Evolutionary conservation across 164 flowering plant genomes (phyloP).

Genomic region (Annona cherimola): DNA sequence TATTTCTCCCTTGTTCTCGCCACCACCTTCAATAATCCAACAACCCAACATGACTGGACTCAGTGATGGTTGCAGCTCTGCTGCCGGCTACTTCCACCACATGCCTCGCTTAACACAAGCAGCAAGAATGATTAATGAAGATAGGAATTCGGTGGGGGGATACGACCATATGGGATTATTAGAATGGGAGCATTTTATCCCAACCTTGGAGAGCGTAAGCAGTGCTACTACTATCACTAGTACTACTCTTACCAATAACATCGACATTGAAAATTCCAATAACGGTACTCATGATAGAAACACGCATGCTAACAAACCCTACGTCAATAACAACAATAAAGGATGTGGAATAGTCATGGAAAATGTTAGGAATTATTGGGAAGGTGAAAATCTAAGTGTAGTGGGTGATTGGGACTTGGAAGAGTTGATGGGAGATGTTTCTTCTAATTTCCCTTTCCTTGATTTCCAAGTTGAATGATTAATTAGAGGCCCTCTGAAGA

Average conservation of each 20-base stretch:
- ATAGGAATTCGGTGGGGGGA: constrained; percentile 12
- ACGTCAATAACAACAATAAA: constrained; percentile 24
- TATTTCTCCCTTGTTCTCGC: constrained; percentile 22
- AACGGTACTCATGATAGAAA: constrained; percentile 14
- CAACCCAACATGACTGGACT: constrained; percentile 15
- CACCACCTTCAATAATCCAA: constrained; percentile 33
- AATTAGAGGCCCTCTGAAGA: not conserved
- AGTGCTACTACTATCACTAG: not conserved
- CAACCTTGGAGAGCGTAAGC: constrained; percentile 41
- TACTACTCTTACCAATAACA: constrained; percentile 4
- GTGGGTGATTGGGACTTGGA: constrained; percentile 80
- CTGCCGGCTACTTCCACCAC: constrained; percentile 21
- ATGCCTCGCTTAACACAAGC: constrained; percentile 28
- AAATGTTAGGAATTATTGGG: constrained; percentile 36
- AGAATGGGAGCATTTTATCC: constrained; percentile 34
- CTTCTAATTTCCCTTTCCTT: constrained; percentile 58
- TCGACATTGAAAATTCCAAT: constrained; percentile 9
- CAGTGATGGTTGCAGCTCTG: not conserved
- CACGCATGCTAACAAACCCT: constrained; percentile 14
- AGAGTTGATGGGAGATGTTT: constrained; percentile 69
- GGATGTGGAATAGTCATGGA: constrained; percentile 12
- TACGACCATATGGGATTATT: constrained; percentile 12
- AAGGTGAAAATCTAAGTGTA: constrained; percentile 47
- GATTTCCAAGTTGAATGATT: constrained; percentile 48
- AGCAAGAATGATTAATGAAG: constrained; percentile 20